These are phyloP conservation scores for Skeletonema grethae DNA, from an alignment of 108 stramenopile genomes.

Conservation along the genomic window DNA sequence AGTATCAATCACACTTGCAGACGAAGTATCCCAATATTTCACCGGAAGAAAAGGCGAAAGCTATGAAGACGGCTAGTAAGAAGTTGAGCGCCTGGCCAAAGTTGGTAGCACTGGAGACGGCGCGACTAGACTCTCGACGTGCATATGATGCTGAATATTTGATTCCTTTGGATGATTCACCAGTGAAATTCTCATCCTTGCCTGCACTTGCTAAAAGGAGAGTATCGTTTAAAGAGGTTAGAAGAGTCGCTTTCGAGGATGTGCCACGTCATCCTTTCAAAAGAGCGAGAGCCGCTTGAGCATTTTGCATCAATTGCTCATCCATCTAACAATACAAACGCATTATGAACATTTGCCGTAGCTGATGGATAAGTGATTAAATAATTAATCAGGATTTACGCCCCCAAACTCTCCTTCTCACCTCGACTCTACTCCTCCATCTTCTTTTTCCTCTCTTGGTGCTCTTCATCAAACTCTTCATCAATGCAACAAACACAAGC, in stretches of 20 bases:
- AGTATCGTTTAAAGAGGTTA: not conserved
- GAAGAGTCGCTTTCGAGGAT: not conserved
- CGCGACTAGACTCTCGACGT: constrained; percentile 7
- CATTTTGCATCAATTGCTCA: not conserved
- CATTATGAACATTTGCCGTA: not conserved
- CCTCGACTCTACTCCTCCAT: constrained; percentile 25
- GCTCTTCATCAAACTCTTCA: constrained; percentile 82
- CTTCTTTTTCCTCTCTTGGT: constrained; percentile 54
- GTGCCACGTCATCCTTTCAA: not conserved
- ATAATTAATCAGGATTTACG: no score
- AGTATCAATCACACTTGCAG: constrained; percentile 16
- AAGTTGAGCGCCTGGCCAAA: constrained; percentile 31
- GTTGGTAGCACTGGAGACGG: constrained; percentile 22
- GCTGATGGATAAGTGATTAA: no score
- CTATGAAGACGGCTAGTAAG: constrained; percentile 9
- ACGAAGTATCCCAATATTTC: constrained; percentile 2
- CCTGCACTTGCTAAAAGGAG: not conserved
- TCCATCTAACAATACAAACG: not conserved
- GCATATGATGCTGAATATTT: constrained; percentile 15
- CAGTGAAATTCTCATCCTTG: not conserved
- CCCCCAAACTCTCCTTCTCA: no score
- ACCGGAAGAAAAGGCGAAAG: not conserved
- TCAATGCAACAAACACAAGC: constrained; percentile 84
- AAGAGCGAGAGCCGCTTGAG: constrained; percentile 2
- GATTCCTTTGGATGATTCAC: constrained; percentile 3